Evolutionary conservation across 768 basidiomycete genomes (phyloP), one percentile per base, ranked within the genome.

Genomic region (Tricholoma flavovirens): DNA sequence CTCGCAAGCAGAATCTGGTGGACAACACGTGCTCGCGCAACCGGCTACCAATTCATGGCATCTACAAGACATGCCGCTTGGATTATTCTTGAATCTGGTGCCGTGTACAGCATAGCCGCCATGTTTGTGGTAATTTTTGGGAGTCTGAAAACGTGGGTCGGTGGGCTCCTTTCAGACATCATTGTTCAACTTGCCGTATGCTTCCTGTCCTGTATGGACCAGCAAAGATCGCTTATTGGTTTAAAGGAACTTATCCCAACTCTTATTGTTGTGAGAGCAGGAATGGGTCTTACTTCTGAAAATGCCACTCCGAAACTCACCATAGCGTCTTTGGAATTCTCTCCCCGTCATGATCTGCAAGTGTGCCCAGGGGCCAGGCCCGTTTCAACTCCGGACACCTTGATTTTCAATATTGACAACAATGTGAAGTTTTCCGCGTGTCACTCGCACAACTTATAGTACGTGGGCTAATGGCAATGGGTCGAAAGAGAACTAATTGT

Each of bases 81-180:
- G 45, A 58, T 45, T 26, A 40, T 58, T 3, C 19, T 57, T 8
- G 56, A 57, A 40, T 57, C 51, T 9, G 56, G 56, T 21, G 51
- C 56, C 8, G 35, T 57, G 12, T 57, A 57, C 45, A 57, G 51
- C 36, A 53, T 48, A 17, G 35, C 33, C 5, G 26, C 17, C 38
- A 9, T 57, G 12, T 33, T 57, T n/a, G n/a, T 57, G 12, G 51
- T 53, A 15, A 45, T 35, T 30, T 57, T 57, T 29, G 35, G 35
- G 5, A 30, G 15, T 14, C 36, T 35, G 21, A 35, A 48, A 21
- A 50, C 50, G 14, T 17, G 40, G 10, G 35, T 45, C 19, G 56
- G 42, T 22, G 56, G 51, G 4, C 45, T 56, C 30, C 3, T 56
- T n/a, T 36, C n/a, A 30, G 40, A 51, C 19, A 50, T 56, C 17